Base-by-base conservation (phyloP, 108 stramenopile species). In the Fragilaria crotonensis region DNA sequence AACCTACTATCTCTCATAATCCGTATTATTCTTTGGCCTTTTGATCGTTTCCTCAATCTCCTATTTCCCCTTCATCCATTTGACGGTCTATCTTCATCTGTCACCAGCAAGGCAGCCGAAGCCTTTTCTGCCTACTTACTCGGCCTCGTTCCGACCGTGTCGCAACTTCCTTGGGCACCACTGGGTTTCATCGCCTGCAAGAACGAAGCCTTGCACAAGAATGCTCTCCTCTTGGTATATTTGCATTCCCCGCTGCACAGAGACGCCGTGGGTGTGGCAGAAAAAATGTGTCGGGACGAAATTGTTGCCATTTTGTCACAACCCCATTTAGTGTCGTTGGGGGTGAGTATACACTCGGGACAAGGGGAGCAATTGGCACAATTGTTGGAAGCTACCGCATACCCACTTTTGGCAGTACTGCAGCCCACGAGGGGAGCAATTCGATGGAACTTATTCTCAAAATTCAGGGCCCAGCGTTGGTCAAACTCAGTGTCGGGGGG, bases 241-340 rank as follows among this genome's bases (percentile, higher is more conserved):
- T 62, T 92, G 36, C 85, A 92, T 55, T 71, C 79, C 33, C 90
- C 90, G 20, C 63, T 85, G 18, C 87, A 88, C 62, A 65, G 67
- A 4, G 44, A 72, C 25, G 67, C 67, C n/a, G 52, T 48, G 9
- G n/a, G 46, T 0, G 65, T 74, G 62, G 61, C 56, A 9, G 30
- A 67, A 28, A 27, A 47, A 30, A 28, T 67, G n/a, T 44, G 73
- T 28, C 32, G 62, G 0, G 58, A 58, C 23, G 59, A 66, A 22
- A 71, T 90, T 48, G 46, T 68, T 7, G 65, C 70, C 22, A 84
- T 72, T 57, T 48, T 84, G 28, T 66, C 63, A 20, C 73, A 85
- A 60, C 57, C 64, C 11, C 61, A 68, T 27, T 46, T 89, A 30
- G 57, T 72, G 23, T 51, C 73, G 18, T 59, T 90, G 27, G 90